Conservation (phyloP, 2,329 filamentous ascomycete species). For the Alternaria sp. region DNA sequence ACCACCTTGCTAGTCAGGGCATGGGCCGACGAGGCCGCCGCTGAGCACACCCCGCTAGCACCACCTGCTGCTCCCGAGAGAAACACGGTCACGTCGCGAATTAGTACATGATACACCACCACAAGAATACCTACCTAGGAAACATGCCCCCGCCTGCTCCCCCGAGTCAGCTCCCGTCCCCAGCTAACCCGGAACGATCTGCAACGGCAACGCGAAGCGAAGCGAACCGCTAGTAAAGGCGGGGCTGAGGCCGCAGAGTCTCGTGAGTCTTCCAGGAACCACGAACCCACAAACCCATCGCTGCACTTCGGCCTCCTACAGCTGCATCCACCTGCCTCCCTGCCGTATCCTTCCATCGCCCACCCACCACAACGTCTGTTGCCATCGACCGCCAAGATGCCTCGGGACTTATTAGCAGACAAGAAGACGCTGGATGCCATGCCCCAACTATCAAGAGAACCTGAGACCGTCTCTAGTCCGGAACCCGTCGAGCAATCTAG, state of each 20-base stretch:
- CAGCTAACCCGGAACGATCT: constrained; percentile 3
- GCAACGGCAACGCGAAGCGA: constrained; percentile 14
- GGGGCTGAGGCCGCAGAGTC: constrained; percentile 22
- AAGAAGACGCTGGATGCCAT: constrained; percentile 47
- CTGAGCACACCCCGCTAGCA: not conserved
- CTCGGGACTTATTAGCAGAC: constrained; percentile 54
- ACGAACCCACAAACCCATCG: constrained; percentile 25
- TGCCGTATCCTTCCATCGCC: constrained; percentile 5
- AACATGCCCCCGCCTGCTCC: not conserved
- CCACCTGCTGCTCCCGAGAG: not conserved
- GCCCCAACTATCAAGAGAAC: constrained; percentile 50
- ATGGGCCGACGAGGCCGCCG: not conserved
- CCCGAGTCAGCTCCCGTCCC: not conserved
- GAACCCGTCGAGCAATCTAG: constrained; percentile 24
- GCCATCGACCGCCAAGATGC: constrained; percentile 47
- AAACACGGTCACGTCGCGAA: not conserved
- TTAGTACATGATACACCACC: not conserved
- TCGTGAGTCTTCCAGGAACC: constrained; percentile 29
- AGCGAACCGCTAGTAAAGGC: constrained; percentile 21
- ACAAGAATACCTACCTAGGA: not conserved
- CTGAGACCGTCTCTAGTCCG: constrained; percentile 32
- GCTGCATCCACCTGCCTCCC: constrained; percentile 11
- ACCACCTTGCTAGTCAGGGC: constrained; percentile 3
- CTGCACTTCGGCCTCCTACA: constrained; percentile 17
- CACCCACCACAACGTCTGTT: constrained; percentile 4